Conservation (phyloP, 768 basidiomycete species). For the Russula virescens region DNA sequence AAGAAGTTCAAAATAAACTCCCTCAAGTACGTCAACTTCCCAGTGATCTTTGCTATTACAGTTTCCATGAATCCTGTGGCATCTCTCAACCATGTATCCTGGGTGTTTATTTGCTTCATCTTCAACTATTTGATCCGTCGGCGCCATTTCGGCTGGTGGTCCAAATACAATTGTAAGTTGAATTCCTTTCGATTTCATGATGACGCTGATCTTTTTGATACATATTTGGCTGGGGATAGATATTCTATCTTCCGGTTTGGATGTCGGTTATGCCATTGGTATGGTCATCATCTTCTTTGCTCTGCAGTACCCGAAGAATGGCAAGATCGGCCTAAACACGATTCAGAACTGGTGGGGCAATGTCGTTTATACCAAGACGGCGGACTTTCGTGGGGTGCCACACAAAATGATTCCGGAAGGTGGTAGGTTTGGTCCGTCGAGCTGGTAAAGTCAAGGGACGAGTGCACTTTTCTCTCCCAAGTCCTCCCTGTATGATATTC, state of each 20-base stretch:
- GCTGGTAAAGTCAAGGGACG: constrained; percentile 10
- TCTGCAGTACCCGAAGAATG: constrained; percentile 66
- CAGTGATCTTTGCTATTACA: constrained; percentile 39
- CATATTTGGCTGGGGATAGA: constrained; percentile 30
- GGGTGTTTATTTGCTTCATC: constrained; percentile 34
- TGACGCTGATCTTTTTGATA: not conserved
- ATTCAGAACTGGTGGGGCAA: constrained; percentile 74
- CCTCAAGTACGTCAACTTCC: constrained; percentile 56
- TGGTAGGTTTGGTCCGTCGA: constrained; percentile 24
- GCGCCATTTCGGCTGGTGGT: constrained; percentile 37
- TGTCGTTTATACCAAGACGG: constrained; percentile 33
- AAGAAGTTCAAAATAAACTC: constrained; percentile 19
- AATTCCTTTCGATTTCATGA: too few species aligned
- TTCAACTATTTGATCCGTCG: constrained; percentile 37
- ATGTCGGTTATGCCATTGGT: constrained; percentile 59
- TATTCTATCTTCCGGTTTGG: constrained; percentile 64
- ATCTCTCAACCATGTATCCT: constrained; percentile 38
- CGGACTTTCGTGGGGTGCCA: constrained; percentile 26
- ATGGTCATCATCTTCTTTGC: constrained; percentile 53
- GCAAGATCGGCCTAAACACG: constrained; percentile 47
- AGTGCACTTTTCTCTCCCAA: too few species aligned
- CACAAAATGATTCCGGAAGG: too few species aligned
- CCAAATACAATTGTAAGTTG: constrained; percentile 34
- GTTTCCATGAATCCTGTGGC: constrained; percentile 39
- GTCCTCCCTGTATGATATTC: too few species aligned